Conservation (phyloP, 352 stramenopile species). For the Pythium monospermum region DNA sequence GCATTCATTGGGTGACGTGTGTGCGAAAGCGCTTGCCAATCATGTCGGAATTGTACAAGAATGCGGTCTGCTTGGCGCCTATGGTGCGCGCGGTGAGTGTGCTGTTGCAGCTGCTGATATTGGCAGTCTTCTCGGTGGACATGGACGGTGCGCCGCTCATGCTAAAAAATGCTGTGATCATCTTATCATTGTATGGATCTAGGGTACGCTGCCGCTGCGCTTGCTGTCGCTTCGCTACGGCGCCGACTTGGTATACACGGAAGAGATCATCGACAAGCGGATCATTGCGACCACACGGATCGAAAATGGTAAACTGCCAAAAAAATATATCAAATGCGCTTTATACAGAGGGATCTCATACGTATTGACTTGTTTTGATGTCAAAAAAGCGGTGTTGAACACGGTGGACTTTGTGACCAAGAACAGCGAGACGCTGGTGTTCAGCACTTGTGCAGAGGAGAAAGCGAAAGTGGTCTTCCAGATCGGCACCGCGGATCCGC, state of each 20-base stretch:
- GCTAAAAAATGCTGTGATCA: neutral
- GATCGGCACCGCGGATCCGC: constrained; percentile 78
- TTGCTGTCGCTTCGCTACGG: constrained; percentile 89
- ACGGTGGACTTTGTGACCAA: constrained; percentile 90
- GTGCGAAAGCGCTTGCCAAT: neutral
- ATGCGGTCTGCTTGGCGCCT: constrained; percentile 82
- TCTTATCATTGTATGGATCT: neutral
- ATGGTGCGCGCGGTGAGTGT: constrained; percentile 92
- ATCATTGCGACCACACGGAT: constrained; percentile 81
- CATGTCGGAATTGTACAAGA: constrained; percentile 59
- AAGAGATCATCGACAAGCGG: constrained; percentile 95
- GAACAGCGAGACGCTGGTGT: constrained; percentile 79
- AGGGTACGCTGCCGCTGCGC: constrained; percentile 90
- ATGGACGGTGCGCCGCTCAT: neutral
- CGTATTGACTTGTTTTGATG: no score
- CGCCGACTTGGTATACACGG: constrained; percentile 90
- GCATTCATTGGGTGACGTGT: no score
- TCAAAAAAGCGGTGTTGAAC: constrained; percentile 65
- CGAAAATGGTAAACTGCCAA: constrained; percentile 80
- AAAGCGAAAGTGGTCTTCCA: constrained; percentile 84
- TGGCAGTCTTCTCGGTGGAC: neutral
- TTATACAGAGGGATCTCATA: no score
- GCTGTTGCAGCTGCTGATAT: neutral
- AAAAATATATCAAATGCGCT: no score
- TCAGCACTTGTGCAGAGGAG: constrained; percentile 85